Conservation (phyloP, 2,329 filamentous ascomycete genomes). For the Stagonosporopsis tanaceti region DNA sequence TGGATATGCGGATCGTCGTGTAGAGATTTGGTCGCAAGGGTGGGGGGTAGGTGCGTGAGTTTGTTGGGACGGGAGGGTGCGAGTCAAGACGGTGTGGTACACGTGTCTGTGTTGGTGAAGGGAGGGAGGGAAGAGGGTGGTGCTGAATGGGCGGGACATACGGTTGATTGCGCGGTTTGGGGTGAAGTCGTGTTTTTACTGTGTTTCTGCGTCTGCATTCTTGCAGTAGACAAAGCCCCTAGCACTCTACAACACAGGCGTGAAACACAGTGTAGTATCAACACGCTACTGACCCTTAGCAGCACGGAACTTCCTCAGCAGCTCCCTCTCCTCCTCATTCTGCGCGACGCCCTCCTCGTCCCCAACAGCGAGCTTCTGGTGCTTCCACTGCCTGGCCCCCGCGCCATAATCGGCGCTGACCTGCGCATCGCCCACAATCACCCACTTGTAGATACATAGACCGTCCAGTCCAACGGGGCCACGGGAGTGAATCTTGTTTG, state of each 20-base stretch:
- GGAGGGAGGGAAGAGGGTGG: background rate
- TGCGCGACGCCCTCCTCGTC: conserved; percentile 40
- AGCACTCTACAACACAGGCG: background rate
- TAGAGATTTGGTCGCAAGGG: background rate
- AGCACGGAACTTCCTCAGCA: conserved; percentile 44
- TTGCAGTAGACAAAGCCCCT: background rate
- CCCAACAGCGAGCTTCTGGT: conserved; percentile 57
- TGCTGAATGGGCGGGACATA: background rate
- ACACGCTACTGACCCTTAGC: conserved; percentile 15
- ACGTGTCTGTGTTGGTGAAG: background rate
- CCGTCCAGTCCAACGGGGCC: conserved; percentile 95
- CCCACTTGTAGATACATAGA: conserved; percentile 96
- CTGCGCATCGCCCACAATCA: conserved; percentile 84
- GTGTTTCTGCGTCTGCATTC: background rate
- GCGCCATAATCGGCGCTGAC: conserved; percentile 75
- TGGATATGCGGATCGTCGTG: background rate
- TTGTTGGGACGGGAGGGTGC: background rate
- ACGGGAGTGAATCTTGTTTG: conserved; percentile 95
- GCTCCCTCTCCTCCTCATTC: conserved; percentile 44
- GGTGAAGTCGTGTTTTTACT: background rate
- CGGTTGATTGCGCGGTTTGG: background rate
- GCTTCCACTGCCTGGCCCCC: conserved; percentile 64
- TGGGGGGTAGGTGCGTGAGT: too few relatives aligned
- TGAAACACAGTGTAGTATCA: background rate
- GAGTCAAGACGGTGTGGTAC: background rate